Conservation (phyloP, 1,284 basidiomycete species). For the Amylostereum chailletii region DNA sequence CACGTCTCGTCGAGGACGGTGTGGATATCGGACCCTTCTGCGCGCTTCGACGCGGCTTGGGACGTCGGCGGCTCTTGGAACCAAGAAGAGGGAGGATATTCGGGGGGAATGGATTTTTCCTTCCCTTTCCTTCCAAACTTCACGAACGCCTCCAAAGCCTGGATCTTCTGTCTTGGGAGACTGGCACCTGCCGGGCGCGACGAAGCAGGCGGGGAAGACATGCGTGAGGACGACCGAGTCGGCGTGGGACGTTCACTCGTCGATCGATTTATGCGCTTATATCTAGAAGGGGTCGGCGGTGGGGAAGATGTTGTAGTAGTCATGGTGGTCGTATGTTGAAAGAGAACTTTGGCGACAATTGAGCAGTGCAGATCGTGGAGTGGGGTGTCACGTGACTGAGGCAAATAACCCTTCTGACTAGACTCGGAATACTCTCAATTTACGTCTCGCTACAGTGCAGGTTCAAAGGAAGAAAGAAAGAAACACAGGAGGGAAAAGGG, state of each 20-base stretch:
- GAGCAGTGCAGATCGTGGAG: too few relatives aligned
- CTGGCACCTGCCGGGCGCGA: background rate
- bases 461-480: too few relatives aligned
- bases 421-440: too few relatives aligned
- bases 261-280: too few relatives aligned
- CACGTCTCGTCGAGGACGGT: background rate
- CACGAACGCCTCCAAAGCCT: constrained; percentile 12
- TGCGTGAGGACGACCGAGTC: background rate
- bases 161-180: constrained; percentile 8
- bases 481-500: too few relatives aligned
- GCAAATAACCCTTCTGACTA: too few relatives aligned
- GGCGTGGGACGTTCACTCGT: background rate
- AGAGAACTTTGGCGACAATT: too few relatives aligned
- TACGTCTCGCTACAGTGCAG: too few relatives aligned
- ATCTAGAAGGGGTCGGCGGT: too few relatives aligned
- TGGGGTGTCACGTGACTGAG: too few relatives aligned
- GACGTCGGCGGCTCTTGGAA: background rate
- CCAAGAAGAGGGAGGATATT: constrained; percentile 8
- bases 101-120: background rate
- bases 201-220: background rate
- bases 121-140: constrained; percentile 12
- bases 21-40: background rate
- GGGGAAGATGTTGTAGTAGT: too few relatives aligned
- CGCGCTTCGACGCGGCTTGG: background rate
- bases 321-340: too few relatives aligned